Evolutionary conservation across 2,329 filamentous ascomycete genomes (phyloP), one percentile per base, ranked within the genome.

Genomic region (Tolypocladium tundrense): DNA sequence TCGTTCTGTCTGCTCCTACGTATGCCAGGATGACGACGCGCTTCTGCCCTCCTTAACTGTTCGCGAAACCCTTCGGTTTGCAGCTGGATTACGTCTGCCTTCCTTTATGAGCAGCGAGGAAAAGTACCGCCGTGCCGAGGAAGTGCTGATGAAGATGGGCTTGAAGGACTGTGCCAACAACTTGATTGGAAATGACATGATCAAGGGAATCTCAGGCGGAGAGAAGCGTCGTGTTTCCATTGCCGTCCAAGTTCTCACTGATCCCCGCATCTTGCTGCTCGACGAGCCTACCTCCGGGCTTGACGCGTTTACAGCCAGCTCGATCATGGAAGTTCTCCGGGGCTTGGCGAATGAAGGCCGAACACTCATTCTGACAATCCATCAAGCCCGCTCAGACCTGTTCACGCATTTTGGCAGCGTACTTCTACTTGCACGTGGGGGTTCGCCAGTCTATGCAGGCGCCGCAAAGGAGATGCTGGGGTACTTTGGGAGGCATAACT

Each of bases 201-300:
- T 89, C 63, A 91, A 91, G 68, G 88, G 88, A 0, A 91, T 92
- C 37, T 90, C 87, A 10, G 88, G 88, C 2, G 89, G 89, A 21
- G 88, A 92, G 70, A 91, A 91, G 71, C 79, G 88, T 2, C 81
- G 89, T 57, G 87, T 91, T 7, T 88, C 86, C 3, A 91, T 92
- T 60, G 88, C 88, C 0, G 84, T 91, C 0, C 88, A 92, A 63
- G 85, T 91, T 8, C 76, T 92, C 13, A 91, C 87, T 0, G 87
- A 91, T 59, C 88, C 88, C 1, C 82, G 84, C 1, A 80, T 92
- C 2, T 72, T 92, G 1, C 75, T 92, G 0, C 79, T 92, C 0
- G 88, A 92, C 60, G 88, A 92, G 63, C 88, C 89, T 0, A 88
- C 88, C 0, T 89, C 85, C 4, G 88, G 89, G 0, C 73, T 91